phyloP scores from a whole-genome alignment of 176 grass and related monocot genomes.

The Musa troglodytarum region DNA sequence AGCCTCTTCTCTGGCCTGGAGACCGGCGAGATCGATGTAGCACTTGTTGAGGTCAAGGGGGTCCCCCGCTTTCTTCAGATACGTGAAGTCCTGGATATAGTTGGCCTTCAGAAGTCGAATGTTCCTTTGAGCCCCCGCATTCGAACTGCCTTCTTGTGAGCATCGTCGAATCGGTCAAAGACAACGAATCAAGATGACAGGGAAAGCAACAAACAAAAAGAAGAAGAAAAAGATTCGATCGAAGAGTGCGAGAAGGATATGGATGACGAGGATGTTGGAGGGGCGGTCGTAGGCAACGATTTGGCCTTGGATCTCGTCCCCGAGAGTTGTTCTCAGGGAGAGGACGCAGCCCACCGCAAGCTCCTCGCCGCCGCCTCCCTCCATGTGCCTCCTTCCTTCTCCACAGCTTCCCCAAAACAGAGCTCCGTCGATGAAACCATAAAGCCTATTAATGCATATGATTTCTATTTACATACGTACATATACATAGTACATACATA shows the following conservation, averaged over 20 bases:
- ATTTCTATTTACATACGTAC: too few species aligned
- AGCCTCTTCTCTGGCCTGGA: slow-evolving; percentile 81
- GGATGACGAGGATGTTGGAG: slow-evolving; percentile 83
- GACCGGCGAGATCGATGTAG: slow-evolving; percentile 50
- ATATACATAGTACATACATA: too few species aligned
- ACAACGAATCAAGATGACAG: slow-evolving; percentile 14
- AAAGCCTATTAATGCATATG: too few species aligned
- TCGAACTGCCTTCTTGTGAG: slow-evolving; percentile 74
- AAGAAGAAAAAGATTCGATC: slow-evolving; percentile 17
- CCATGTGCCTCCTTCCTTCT: slow-evolving; percentile 14
- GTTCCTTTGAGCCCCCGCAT: slow-evolving; percentile 40
- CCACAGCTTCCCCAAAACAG: not conserved
- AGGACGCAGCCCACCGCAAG: slow-evolving; percentile 73
- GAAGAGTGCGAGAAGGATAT: slow-evolving; percentile 60
- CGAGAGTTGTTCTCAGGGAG: slow-evolving; percentile 64
- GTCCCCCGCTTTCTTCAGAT: slow-evolving; percentile 51
- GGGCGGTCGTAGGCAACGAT: slow-evolving; percentile 84
- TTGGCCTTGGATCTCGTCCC: slow-evolving; percentile 80
- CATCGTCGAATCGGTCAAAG: slow-evolving; percentile 13
- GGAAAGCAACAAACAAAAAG: slow-evolving; percentile 1
- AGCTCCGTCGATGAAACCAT: too few species aligned
- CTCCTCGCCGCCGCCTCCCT: slow-evolving; percentile 55
- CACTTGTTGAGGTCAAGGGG: slow-evolving; percentile 66
- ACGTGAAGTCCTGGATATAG: slow-evolving; percentile 74
- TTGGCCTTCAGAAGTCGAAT: slow-evolving; percentile 80